Evolutionary conservation across 768 basidiomycete genomes (phyloP), one percentile per base, ranked within the genome.

Genomic region (Auricularia sp.): DNA sequence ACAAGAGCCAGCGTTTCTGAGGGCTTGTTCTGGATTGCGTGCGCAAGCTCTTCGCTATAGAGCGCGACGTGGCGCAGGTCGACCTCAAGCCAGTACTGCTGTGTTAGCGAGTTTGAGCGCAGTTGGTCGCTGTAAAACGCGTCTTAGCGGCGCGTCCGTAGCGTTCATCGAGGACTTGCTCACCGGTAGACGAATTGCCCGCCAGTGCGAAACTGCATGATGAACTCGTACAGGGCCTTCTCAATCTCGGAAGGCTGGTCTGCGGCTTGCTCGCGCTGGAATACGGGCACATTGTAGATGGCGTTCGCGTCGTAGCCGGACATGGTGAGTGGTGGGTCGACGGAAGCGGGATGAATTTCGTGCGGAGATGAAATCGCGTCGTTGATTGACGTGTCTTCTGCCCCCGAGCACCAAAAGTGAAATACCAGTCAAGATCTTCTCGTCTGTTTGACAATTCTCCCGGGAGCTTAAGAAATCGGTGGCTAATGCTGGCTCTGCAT

Each of bases 11-110:
- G 77, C 45, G 94, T 83, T 68, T 98, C 97, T 4, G 89, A 87
- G 18, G 97, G 97, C 70, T 82, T 80, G 68, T 93, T 90, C 75
- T 97, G 93, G 64, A 98, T 86, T 24, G 85, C 85, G 74, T 95
- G 92, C 1, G 93, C 94, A 42, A 99, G 81, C 72, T 96, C 94
- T 71, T 98, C 95, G 69, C 97, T 94, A 79, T 89, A 98, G 35
- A 94, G 78, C 54, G 75, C 74, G 64, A 81, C 67, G 76, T 91
- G 81, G 67, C 87, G 79, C 69, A 96, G 81, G 76, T 98, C 88
- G 67, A 98, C 86, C 75, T 97, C 85, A 65, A 98, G 87, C 63
- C 87, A 78, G 73, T 90, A 85, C 67, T 95, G 92, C 72, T 94
- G 94, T 68, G 96, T 74, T 14, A 98, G 83, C 39, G 98, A 77